Conservation (phyloP, 352 stramenopile genomes). For the Globisporangium barbulae region DNA sequence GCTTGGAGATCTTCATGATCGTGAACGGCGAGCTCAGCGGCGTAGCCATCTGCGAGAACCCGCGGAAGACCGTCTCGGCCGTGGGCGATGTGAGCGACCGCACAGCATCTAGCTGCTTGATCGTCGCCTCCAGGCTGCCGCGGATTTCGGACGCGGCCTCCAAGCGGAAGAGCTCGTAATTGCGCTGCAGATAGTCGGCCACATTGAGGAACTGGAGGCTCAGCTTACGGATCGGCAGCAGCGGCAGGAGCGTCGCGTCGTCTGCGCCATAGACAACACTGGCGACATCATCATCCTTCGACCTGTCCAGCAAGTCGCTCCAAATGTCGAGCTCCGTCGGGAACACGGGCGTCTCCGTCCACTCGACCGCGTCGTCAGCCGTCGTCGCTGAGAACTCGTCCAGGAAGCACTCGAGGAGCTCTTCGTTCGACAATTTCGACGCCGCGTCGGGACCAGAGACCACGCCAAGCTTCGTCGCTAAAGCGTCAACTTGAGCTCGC, state of each 20-base stretch:
- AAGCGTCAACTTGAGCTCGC: conserved; percentile 25
- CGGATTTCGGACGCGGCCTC: conserved; percentile 89
- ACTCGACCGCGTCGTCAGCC: conserved; percentile 24
- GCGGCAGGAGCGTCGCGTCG: conserved; percentile 32
- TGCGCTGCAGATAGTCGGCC: conserved; percentile 92
- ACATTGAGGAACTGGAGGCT: conserved; percentile 95
- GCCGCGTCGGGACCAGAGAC: conserved; percentile 36
- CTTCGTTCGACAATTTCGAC: conserved; percentile 24
- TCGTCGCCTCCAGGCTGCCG: conserved; percentile 78
- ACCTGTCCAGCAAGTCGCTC: conserved; percentile 46
- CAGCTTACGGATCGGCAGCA: conserved; percentile 93
- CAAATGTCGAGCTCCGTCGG: conserved; percentile 90
- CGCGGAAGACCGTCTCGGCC: conserved; percentile 58
- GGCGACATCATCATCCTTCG: not conserved
- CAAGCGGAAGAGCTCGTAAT: conserved; percentile 89
- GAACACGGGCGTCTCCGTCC: conserved; percentile 37
- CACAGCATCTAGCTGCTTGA: conserved; percentile 69
- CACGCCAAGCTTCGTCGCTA: conserved; percentile 49
- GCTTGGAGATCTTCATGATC: conserved; percentile 87
- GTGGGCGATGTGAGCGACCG: conserved; percentile 33
- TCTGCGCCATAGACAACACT: conserved; percentile 36
- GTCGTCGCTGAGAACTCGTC: conserved; percentile 47
- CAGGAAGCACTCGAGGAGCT: conserved; percentile 53
- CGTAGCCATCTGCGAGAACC: conserved; percentile 40
- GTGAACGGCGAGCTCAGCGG: conserved; percentile 35